These are phyloP conservation scores for Hyphodiscus hymeniophilus DNA, from an alignment of 495 filamentous ascomycete genomes.

Conservation along the genomic window DNA sequence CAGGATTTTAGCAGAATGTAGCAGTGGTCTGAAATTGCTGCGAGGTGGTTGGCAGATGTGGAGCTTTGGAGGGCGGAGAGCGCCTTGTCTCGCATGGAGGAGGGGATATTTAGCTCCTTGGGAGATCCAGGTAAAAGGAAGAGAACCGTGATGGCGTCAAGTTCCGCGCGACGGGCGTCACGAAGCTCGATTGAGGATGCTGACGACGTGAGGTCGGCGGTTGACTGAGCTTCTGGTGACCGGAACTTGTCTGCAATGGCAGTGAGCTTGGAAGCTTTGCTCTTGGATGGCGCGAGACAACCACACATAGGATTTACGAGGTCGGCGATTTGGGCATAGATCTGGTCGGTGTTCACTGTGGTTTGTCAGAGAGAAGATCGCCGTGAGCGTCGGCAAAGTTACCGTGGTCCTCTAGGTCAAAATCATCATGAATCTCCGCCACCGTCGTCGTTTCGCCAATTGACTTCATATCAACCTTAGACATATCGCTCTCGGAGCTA, in stretches of 20 bases:
- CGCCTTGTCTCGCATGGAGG: slow-evolving; percentile 24
- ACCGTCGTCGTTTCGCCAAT: slow-evolving; percentile 2
- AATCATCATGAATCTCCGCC: slow-evolving; percentile 23
- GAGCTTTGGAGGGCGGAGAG: slow-evolving; percentile 23
- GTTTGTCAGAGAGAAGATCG: background rate
- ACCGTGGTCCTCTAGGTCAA: background rate
- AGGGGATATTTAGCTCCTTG: slow-evolving; percentile 36
- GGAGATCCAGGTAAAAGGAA: slow-evolving; percentile 29
- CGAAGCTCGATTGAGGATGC: slow-evolving; percentile 2
- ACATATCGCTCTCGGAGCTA: slow-evolving; percentile 23
- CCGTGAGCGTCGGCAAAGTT: background rate
- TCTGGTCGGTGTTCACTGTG: slow-evolving; percentile 18
- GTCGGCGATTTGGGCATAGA: slow-evolving; percentile 27
- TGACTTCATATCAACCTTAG: slow-evolving; percentile 17
- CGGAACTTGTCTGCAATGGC: slow-evolving; percentile 1
- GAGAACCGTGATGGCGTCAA: slow-evolving; percentile 28
- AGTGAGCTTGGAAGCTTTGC: background rate
- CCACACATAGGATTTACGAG: slow-evolving; percentile 26
- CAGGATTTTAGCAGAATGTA: slow-evolving; percentile 40
- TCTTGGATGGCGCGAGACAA: slow-evolving; percentile 13
- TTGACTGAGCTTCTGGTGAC: background rate
- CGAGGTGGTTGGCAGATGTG: slow-evolving; percentile 23
- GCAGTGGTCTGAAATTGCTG: slow-evolving; percentile 32
- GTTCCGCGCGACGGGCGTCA: slow-evolving; percentile 22
- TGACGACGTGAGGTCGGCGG: background rate